Evolutionary conservation across 192 early-diverging fungal genomes (phyloP).

Genomic region (Coemansia sp.): DNA sequence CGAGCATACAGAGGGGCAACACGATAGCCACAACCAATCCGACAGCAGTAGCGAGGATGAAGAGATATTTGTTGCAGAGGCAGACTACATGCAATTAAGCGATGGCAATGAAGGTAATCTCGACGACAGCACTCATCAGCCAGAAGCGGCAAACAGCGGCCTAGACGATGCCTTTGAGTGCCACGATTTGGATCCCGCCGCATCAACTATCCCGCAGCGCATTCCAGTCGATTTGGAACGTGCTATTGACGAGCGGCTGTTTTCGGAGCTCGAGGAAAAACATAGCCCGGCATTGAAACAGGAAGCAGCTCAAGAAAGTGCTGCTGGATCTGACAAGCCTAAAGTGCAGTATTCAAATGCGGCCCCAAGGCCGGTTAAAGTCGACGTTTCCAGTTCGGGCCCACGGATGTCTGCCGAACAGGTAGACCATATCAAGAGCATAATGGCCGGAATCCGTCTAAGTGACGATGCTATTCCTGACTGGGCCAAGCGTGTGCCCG

Average conservation of each 20-base stretch:
- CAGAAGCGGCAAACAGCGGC: not conserved
- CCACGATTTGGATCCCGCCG: too few relatives aligned
- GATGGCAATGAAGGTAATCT: not conserved
- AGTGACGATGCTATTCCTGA: slow-evolving; percentile 33
- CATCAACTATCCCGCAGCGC: not conserved
- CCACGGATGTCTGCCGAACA: slow-evolving; percentile 36
- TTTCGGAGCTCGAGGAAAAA: slow-evolving; percentile 5
- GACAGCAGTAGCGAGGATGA: not conserved
- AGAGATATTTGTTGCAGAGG: slow-evolving; percentile 6
- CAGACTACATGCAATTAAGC: slow-evolving; percentile 2
- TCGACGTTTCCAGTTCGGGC: slow-evolving; percentile 2
- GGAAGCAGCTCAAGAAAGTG: not conserved
- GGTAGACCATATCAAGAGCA: slow-evolving; percentile 28
- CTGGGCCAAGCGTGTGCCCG: slow-evolving; percentile 42
- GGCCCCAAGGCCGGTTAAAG: slow-evolving; percentile 6
- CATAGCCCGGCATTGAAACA: not conserved
- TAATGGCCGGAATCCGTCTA: slow-evolving; percentile 45
- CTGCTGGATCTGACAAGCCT: not conserved
- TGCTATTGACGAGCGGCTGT: slow-evolving; percentile 9
- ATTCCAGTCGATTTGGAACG: slow-evolving; percentile 3
- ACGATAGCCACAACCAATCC: not conserved
- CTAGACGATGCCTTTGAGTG: slow-evolving; percentile 5
- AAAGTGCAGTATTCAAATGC: not conserved
- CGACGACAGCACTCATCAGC: not conserved
- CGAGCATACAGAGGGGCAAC: not conserved